Conservation (phyloP, 2,329 filamentous ascomycete species). For the Aureobasidium leucospermi region DNA sequence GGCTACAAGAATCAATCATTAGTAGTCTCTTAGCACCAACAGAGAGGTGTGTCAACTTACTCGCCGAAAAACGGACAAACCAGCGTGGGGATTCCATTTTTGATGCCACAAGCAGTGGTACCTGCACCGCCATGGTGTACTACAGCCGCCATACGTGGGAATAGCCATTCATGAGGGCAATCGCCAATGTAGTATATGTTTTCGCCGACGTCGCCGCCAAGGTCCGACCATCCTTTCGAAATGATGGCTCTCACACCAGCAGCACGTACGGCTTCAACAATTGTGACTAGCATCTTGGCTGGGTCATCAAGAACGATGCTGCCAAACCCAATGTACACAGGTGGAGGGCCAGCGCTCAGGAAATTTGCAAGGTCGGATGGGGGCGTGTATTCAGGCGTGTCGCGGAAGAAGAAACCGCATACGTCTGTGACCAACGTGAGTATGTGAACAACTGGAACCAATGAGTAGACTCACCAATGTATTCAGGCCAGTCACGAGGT, state of each 20-base stretch:
- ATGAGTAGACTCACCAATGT: constrained; percentile 52
- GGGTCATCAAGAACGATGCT: constrained; percentile 76
- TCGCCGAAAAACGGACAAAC: constrained; percentile 54
- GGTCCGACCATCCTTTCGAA: constrained; percentile 47
- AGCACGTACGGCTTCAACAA: constrained; percentile 61
- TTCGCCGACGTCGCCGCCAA: constrained; percentile 34
- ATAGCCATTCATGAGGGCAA: constrained; percentile 53
- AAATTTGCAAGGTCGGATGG: constrained; percentile 59
- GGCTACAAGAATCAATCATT: constrained; percentile 17
- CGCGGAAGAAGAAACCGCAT: constrained; percentile 69
- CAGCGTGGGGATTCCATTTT: constrained; percentile 44
- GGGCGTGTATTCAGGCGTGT: constrained; percentile 60
- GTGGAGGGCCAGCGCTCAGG: constrained; percentile 59
- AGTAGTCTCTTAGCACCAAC: not conserved
- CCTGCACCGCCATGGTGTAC: constrained; percentile 56
- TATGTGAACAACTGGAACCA: not conserved
- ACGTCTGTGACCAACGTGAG: not conserved
- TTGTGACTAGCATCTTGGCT: constrained; percentile 59
- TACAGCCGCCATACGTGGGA: constrained; percentile 48
- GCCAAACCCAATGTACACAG: constrained; percentile 77
- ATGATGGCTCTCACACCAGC: constrained; percentile 47
- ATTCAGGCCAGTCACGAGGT: constrained; percentile 64
- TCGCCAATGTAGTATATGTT: constrained; percentile 47
- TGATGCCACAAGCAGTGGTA: constrained; percentile 49
- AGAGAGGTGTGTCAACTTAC: not conserved